Evolutionary conservation across 2,329 filamentous ascomycete genomes (phyloP).

Genomic region (Alternaria infectoria): DNA sequence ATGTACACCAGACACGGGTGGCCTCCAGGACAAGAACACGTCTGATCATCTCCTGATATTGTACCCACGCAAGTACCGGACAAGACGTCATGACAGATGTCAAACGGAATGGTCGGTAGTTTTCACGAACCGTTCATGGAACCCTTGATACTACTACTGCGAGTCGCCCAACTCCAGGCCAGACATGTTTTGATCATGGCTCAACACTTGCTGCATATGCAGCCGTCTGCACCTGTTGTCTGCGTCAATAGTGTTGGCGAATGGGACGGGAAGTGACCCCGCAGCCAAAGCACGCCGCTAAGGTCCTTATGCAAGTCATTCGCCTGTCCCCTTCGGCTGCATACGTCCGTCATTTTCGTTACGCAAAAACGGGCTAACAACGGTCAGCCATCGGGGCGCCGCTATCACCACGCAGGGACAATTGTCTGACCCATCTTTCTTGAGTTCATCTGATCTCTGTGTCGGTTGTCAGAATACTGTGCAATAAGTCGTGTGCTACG

Average conservation of each 20-base stretch:
- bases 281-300: conserved; percentile 39
- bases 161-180: neutral
- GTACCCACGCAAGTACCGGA: neutral
- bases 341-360: conserved; percentile 23
- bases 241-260: conserved; percentile 25
- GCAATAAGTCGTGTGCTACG: conserved; percentile 13
- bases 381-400: conserved; percentile 17
- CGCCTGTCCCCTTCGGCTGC: conserved; percentile 36
- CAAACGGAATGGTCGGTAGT: neutral
- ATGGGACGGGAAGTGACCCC: conserved; percentile 35
- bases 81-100: conserved; percentile 11
- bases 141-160: neutral
- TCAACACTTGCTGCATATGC: conserved; percentile 24
- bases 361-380: conserved; percentile 37
- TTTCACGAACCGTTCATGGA: conserved; percentile 1
- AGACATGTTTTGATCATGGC: conserved; percentile 6
- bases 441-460: conserved; percentile 19
- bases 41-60: conserved; percentile 3
- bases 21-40: neutral
- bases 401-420: conserved; percentile 32
- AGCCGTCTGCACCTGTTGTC: conserved; percentile 24
- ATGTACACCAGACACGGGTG: conserved; percentile 2
- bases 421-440: conserved; percentile 16
- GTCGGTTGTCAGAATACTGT: conserved; percentile 7
- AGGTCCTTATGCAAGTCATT: conserved; percentile 45